Evolutionary conservation across 1,139 yeast species (phyloP).

Genomic region (Magnusiomyces suaveolens): DNA sequence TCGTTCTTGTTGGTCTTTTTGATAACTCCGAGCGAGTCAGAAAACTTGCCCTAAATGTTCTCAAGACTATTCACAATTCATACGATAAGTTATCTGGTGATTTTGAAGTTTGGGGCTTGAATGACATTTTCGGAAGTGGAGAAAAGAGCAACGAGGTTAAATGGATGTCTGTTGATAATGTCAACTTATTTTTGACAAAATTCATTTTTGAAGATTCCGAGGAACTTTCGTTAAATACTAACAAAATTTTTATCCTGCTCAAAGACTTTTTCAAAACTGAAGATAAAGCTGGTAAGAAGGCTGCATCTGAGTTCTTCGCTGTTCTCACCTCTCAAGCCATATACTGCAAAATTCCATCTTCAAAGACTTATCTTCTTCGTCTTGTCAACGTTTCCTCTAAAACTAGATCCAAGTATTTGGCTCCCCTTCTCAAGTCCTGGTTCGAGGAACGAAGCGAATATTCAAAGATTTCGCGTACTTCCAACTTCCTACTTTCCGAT

Average conservation of each 20-base stretch:
- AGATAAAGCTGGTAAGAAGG: conserved; percentile 9
- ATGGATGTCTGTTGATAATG: conserved; percentile 56
- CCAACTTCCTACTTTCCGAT: conserved; percentile 42
- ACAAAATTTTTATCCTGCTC: conserved; percentile 35
- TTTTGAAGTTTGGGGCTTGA: conserved; percentile 30
- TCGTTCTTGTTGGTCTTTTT: conserved; percentile 24
- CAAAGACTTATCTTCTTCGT: conserved; percentile 37
- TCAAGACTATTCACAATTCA: conserved; percentile 30
- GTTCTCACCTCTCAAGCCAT: conserved; percentile 45
- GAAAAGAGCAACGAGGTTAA: conserved; percentile 40
- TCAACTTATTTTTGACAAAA: conserved; percentile 39
- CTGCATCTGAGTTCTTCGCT: conserved; percentile 29
- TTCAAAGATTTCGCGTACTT: conserved; percentile 38
- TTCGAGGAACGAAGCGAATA: conserved; percentile 38
- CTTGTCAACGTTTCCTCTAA: conserved; percentile 34
- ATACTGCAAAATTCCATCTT: conserved; percentile 37
- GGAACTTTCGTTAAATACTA: conserved; percentile 40
- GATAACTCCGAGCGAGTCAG: conserved; percentile 31
- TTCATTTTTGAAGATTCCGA: conserved; percentile 33
- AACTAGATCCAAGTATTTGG: conserved; percentile 21
- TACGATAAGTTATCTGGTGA: conserved; percentile 33
- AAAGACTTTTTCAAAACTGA: conserved; percentile 20
- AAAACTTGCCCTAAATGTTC: conserved; percentile 34
- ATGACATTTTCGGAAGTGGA: conserved; percentile 40
- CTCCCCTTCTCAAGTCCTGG: conserved; percentile 34